These are phyloP conservation scores for Apiotrichum domesticum DNA, from an alignment of 1,284 basidiomycete genomes.

Conservation along the genomic window DNA sequence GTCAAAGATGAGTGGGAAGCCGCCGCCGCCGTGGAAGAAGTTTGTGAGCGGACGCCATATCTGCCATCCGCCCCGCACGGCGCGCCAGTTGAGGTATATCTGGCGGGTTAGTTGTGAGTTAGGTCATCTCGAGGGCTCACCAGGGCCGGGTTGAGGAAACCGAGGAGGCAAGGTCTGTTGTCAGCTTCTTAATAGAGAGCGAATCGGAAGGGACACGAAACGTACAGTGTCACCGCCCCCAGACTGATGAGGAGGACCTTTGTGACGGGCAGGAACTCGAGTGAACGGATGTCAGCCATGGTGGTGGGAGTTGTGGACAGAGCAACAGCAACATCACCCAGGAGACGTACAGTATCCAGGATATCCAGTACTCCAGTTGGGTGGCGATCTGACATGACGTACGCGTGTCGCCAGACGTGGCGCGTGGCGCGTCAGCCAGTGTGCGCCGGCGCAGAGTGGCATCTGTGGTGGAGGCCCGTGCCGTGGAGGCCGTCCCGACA, in stretches of 20 bases:
- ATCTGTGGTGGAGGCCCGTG: too few species aligned
- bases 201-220: neutral
- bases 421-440: neutral
- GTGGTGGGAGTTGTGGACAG: neutral
- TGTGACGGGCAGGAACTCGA: constrained; percentile 17
- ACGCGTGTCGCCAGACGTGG: neutral
- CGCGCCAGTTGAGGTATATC: neutral
- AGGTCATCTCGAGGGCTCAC: neutral
- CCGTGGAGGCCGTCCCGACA: too few species aligned
- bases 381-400: neutral
- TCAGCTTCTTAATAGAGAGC: constrained; percentile 3
- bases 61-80: constrained; percentile 3
- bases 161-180: neutral
- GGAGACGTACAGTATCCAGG: too few species aligned
- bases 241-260: constrained; percentile 53
- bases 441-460: too few species aligned
- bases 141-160: neutral
- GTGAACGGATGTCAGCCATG: neutral
- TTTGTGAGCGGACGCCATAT: constrained; percentile 39
- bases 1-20: constrained; percentile 39
- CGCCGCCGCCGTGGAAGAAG: constrained; percentile 43
- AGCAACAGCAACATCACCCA: neutral
- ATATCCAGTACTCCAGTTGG: too few species aligned
- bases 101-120: neutral
- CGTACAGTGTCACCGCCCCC: constrained; percentile 59